phyloP scores from a whole-genome alignment of 192 early-diverging fungal genomes.

The Cetraspora pellucida region DNA sequence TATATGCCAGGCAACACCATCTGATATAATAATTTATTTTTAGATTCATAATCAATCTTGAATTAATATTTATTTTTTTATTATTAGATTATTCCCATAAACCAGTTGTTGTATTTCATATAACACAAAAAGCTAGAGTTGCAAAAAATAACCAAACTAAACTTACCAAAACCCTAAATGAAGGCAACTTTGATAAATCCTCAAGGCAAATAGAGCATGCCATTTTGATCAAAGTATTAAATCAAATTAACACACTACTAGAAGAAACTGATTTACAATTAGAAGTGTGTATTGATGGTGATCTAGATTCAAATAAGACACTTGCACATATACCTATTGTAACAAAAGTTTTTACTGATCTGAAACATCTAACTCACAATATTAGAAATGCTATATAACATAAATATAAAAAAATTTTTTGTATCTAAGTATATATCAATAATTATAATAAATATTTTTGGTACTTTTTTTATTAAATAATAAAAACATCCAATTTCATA shows the following conservation, averaged over 20 bases:
- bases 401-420: conserved; percentile 2
- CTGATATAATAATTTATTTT: background rate
- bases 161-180: background rate
- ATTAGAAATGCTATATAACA: background rate
- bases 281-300: background rate
- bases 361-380: background rate
- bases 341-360: background rate
- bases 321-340: background rate
- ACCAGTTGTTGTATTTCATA: background rate
- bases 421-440: background rate
- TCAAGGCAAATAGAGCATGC: conserved; percentile 2
- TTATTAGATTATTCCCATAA: background rate
- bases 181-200: background rate
- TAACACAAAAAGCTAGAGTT: background rate
- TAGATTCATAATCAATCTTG: background rate
- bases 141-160: background rate
- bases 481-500: too few species aligned
- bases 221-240: background rate
- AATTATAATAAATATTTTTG: too few species aligned
- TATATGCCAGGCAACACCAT: background rate
- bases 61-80: background rate
- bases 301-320: background rate
- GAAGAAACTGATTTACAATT: background rate
- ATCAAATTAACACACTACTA: background rate
- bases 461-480: too few species aligned